Percentiles rank a stretch among this genome's conserved stretches.
These are phyloP conservation scores for Staphylotrichum longicolle DNA, from an alignment of 495 filamentous ascomycete genomes.

Conservation along the genomic window DNA sequence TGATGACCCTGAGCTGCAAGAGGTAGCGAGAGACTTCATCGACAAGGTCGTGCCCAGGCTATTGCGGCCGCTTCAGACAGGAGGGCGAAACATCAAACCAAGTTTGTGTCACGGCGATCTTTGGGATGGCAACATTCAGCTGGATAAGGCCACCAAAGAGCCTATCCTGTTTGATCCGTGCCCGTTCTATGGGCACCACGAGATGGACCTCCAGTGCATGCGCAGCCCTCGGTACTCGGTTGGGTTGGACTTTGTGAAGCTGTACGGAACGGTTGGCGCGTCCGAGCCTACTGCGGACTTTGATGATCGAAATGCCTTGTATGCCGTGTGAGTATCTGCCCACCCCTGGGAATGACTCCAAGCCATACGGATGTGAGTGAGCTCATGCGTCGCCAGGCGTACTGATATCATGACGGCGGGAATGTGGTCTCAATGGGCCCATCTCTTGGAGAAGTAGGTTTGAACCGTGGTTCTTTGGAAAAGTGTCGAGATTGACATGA, in stretches of 20 bases:
- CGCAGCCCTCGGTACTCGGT: neutral
- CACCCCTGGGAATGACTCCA: too few relatives aligned
- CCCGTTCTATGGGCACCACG: slow-evolving; percentile 50
- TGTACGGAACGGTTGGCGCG: neutral
- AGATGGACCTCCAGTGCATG: slow-evolving; percentile 32
- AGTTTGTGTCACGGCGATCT: slow-evolving; percentile 47
- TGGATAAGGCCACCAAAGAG: slow-evolving; percentile 33
- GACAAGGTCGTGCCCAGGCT: slow-evolving; percentile 40
- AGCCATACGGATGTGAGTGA: neutral
- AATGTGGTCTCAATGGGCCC: neutral
- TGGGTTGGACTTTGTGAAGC: neutral
- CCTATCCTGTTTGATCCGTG: slow-evolving; percentile 47
- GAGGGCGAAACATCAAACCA: slow-evolving; percentile 44
- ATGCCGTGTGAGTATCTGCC: neutral
- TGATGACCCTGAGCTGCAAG: slow-evolving; percentile 13
- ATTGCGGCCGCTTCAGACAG: slow-evolving; percentile 40
- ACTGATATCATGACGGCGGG: neutral
- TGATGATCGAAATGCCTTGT: slow-evolving; percentile 1
- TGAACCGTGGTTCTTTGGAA: neutral
- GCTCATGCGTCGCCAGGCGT: neutral
- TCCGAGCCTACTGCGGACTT: neutral
- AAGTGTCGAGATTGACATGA: neutral
- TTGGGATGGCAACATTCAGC: slow-evolving; percentile 46
- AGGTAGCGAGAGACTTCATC: slow-evolving; percentile 20
- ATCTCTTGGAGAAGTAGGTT: neutral